Evolutionary conservation across 768 basidiomycete species (phyloP).

Genomic region (Suillus subluteus): DNA sequence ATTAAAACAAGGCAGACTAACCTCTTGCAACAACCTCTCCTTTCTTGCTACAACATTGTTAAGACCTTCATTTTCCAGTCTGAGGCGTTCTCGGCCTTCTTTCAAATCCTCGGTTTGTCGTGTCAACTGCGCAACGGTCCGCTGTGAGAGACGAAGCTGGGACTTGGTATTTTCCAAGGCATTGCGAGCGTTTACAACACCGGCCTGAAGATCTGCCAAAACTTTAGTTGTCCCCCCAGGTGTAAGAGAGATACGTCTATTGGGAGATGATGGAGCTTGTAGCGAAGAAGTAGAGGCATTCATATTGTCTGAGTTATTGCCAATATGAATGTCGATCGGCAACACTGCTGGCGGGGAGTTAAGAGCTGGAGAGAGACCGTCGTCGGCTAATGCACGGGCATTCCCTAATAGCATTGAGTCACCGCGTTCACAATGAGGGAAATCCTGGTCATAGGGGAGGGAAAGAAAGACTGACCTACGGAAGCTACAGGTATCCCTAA

Average conservation of each 20-base stretch:
- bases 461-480: constrained; percentile 59
- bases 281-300: constrained; percentile 41
- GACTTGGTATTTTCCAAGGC: constrained; percentile 87
- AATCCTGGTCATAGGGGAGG: constrained; percentile 14
- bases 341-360: constrained; percentile 33
- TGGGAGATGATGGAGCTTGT: constrained; percentile 51
- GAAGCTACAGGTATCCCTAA: constrained; percentile 77
- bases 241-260: constrained; percentile 61
- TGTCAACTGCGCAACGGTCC: constrained; percentile 82
- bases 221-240: constrained; percentile 88
- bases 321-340: constrained; percentile 40
- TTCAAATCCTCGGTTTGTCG: constrained; percentile 88
- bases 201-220: constrained; percentile 83
- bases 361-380: constrained; percentile 49
- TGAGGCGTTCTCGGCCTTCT: constrained; percentile 79
- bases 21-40: constrained; percentile 86
- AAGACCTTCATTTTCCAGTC: constrained; percentile 85
- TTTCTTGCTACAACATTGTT: constrained; percentile 89
- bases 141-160: constrained; percentile 79
- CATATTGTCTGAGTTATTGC: constrained; percentile 28
- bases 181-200: constrained; percentile 75
- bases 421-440: constrained; percentile 25
- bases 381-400: constrained; percentile 82
- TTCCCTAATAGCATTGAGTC: constrained; percentile 56
- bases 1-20: constrained; percentile 32